Percentiles rank a stretch among this genome's conserved stretches.
phyloP scores from a whole-genome alignment of 805 yeast genomes.

The Metschnikowia sp. region DNA sequence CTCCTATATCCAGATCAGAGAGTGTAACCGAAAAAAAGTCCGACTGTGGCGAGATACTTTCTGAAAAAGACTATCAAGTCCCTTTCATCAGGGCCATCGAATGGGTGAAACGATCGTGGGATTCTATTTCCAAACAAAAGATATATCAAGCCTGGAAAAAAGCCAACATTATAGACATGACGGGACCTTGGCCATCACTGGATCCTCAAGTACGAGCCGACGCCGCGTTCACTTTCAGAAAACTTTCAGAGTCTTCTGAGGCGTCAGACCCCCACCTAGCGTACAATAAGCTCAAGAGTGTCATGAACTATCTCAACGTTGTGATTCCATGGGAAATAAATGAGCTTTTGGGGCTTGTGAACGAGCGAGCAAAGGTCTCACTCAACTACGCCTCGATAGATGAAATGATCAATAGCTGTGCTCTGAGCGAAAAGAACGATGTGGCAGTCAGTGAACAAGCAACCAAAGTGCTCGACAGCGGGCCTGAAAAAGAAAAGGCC shows the following conservation, averaged over 20 bases:
- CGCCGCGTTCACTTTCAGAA: conserved; percentile 15
- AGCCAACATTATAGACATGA: conserved; percentile 31
- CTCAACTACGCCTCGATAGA: conserved; percentile 53
- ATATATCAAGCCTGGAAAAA: conserved; percentile 34
- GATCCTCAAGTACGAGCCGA: conserved; percentile 8
- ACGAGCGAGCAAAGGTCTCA: conserved; percentile 40
- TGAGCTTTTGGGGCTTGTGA: conserved; percentile 49
- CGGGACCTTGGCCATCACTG: conserved; percentile 28
- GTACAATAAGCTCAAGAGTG: conserved; percentile 41
- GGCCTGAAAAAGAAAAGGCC: not conserved
- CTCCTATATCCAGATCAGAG: conserved; percentile 2
- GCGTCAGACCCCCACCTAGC: conserved; percentile 22
- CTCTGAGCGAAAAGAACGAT: conserved; percentile 37
- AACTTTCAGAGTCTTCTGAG: conserved; percentile 10
- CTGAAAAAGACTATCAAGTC: conserved; percentile 42
- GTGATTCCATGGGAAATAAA: conserved; percentile 57
- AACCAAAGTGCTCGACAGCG: not conserved
- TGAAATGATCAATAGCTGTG: conserved; percentile 59
- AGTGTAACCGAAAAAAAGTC: not conserved
- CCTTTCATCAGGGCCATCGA: conserved; percentile 56
- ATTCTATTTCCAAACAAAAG: conserved; percentile 30
- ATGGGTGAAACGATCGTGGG: conserved; percentile 59
- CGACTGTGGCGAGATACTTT: conserved; percentile 26
- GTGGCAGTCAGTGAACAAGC: not conserved
- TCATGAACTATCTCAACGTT: conserved; percentile 49